Percentiles rank a stretch among this genome's conserved stretches.
phyloP scores from a whole-genome alignment of 257 asterid species.

The Ocimum tenuiflorum region DNA sequence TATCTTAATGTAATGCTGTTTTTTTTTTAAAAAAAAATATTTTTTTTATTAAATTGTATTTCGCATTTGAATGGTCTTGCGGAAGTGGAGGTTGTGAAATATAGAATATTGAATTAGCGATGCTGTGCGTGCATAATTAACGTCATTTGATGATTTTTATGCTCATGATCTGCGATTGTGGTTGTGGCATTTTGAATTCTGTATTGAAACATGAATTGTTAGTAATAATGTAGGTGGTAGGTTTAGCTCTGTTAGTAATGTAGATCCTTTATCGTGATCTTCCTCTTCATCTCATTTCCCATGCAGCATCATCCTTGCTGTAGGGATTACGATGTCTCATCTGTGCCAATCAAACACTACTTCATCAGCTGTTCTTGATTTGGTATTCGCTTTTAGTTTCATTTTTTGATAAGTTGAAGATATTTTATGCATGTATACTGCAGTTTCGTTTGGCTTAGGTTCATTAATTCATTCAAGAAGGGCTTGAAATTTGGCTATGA shows the following conservation, averaged over 20 bases:
- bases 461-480: background rate
- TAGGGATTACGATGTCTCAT: background rate
- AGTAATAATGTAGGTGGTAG: background rate
- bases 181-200: background rate
- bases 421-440: background rate
- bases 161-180: no score
- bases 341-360: background rate
- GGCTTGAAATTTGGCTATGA: background rate
- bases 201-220: background rate
- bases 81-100: background rate
- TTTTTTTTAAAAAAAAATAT: no score
- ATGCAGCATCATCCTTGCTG: no score
- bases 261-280: background rate
- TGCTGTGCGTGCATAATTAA: background rate
- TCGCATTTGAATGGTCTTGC: no score
- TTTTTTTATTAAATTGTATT: background rate
- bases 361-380: background rate
- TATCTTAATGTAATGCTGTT: background rate
- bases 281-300: background rate
- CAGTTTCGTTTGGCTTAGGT: background rate
- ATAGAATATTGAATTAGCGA: no score
- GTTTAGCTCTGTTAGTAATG: background rate
- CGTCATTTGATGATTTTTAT: background rate
- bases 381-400: background rate
- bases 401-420: background rate